These are phyloP conservation scores for Aspergillus ochraceoroseus DNA, from an alignment of 2,329 filamentous ascomycete genomes.

Conservation along the genomic window DNA sequence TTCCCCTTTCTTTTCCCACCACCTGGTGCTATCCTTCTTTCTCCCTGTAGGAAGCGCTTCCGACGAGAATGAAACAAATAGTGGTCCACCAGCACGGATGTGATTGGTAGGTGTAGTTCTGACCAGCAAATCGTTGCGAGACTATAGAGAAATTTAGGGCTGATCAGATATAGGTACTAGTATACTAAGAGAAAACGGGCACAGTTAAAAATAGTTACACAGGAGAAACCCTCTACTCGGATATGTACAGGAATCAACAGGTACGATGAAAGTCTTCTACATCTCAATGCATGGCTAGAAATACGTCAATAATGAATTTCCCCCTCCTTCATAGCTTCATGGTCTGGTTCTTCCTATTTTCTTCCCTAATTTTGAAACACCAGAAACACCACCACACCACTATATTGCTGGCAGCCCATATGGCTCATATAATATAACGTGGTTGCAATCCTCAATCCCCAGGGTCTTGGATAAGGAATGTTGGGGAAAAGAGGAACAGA, in stretches of 20 bases:
- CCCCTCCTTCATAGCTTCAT: constrained; percentile 8
- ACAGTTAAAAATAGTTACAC: neutral
- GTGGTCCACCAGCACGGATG: constrained; percentile 3
- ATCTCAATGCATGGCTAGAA: neutral
- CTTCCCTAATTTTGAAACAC: constrained; percentile 6
- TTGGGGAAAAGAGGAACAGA: neutral
- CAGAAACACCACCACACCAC: constrained; percentile 1
- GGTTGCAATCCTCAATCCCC: neutral
- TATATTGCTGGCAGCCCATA: too few relatives aligned
- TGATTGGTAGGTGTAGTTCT: constrained; percentile 9
- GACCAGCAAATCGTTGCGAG: too few relatives aligned
- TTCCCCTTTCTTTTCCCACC: neutral
- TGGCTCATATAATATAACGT: constrained; percentile 2
- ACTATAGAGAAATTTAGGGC: too few relatives aligned
- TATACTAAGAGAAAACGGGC: neutral
- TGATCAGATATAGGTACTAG: neutral
- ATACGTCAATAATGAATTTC: neutral
- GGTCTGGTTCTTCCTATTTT: neutral
- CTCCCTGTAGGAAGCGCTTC: too few relatives aligned
- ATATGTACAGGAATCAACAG: constrained; percentile 1
- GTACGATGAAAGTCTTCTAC: too few relatives aligned
- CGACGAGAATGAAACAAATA: constrained; percentile 11
- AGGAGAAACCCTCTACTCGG: constrained; percentile 5
- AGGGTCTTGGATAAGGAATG: neutral
- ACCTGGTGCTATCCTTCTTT: neutral